Percentiles rank a stretch among this genome's conserved stretches.
Evolutionary conservation across 495 filamentous ascomycete genomes (phyloP).

Genomic region (Xylaria flabelliformis): DNA sequence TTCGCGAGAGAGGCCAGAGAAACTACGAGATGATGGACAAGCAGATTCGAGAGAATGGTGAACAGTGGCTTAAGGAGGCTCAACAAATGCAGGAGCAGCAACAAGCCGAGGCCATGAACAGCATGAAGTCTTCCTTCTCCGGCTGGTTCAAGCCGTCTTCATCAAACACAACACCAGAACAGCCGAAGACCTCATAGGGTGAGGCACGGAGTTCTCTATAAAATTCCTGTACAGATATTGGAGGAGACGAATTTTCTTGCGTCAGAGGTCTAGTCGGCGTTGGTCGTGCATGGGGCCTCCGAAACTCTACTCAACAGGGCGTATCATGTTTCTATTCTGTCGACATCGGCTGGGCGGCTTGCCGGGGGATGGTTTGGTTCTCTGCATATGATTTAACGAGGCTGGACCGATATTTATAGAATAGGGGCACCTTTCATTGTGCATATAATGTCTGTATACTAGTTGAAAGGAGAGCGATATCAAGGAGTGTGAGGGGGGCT

Average conservation of each 20-base stretch:
- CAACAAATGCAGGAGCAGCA: constrained; percentile 81
- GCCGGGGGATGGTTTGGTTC: constrained; percentile 17
- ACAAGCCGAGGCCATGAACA: constrained; percentile 88
- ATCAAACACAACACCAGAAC: constrained; percentile 14
- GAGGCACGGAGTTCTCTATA: background rate
- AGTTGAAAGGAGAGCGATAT: constrained; percentile 22
- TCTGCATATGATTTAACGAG: constrained; percentile 27
- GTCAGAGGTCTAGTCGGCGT: constrained; percentile 15
- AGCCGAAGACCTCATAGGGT: constrained; percentile 25
- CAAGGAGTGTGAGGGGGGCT: constrained; percentile 29
- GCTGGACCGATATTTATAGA: constrained; percentile 18
- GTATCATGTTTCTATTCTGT: constrained; percentile 13
- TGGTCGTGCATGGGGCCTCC: background rate
- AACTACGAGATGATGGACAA: constrained; percentile 87
- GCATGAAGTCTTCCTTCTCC: constrained; percentile 63
- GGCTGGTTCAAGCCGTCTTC: constrained; percentile 53
- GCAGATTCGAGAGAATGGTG: constrained; percentile 88
- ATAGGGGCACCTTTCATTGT: constrained; percentile 21
- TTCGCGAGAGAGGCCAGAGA: constrained; percentile 87
- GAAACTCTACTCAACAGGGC: constrained; percentile 26
- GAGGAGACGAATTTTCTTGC: constrained; percentile 16
- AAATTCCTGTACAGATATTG: constrained; percentile 20
- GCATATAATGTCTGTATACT: constrained; percentile 42
- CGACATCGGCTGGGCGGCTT: constrained; percentile 15
- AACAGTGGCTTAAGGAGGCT: constrained; percentile 94